Percentiles rank a stretch among this genome's conserved stretches.
These are phyloP conservation scores for Bruguiera gymnorhiza DNA, from an alignment of 345 rosid species.

Conservation along the genomic window DNA sequence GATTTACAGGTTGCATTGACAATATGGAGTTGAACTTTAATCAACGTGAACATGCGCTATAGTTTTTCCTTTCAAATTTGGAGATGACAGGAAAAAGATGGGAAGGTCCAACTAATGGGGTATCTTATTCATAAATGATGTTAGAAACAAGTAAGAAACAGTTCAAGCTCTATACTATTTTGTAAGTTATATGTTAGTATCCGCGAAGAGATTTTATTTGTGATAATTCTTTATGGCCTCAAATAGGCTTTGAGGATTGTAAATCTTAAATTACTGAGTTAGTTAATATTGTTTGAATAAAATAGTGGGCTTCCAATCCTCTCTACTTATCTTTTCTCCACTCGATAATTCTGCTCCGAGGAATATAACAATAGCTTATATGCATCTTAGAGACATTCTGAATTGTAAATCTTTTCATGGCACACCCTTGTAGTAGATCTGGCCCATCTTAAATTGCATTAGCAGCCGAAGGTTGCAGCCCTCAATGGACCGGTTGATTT, in stretches of 20 bases:
- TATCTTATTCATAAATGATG: background rate
- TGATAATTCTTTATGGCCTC: constrained; percentile 6
- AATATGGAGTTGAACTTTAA: constrained; percentile 26
- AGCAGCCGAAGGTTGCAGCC: background rate
- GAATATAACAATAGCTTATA: too few species aligned
- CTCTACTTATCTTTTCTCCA: background rate
- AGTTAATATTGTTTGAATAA: background rate
- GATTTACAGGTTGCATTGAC: constrained; percentile 16
- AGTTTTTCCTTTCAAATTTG: background rate
- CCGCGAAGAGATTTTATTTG: background rate
- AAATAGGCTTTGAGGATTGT: constrained; percentile 20
- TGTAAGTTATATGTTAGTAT: background rate
- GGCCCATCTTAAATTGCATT: background rate
- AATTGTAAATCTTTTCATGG: too few species aligned
- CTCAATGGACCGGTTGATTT: constrained; percentile 1
- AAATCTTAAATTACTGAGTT: constrained; percentile 7
- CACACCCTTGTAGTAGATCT: background rate
- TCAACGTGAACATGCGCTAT: background rate
- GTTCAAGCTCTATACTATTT: background rate
- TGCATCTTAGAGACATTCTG: too few species aligned
- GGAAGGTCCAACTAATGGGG: background rate
- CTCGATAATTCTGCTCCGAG: background rate
- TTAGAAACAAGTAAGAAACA: background rate
- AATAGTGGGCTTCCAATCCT: background rate
- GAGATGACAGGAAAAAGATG: background rate